Conservation (phyloP, 306 rosid genomes). For the Dryas drummondii region DNA sequence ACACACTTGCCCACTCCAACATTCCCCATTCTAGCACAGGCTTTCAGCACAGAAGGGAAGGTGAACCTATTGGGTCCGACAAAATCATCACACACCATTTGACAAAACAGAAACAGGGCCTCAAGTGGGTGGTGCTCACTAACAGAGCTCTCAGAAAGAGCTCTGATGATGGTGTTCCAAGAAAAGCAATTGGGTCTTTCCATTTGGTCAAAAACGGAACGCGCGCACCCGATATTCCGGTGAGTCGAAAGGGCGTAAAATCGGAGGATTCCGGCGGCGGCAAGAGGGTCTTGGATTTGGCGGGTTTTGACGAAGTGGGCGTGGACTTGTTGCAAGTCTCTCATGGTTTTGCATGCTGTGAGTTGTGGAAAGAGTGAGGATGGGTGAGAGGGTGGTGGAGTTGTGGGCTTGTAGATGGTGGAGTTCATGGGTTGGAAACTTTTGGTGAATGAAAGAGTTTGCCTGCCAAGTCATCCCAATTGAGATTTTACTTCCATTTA, state of each 20-base stretch:
- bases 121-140: slow-evolving; percentile 25
- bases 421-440: slow-evolving; percentile 31
- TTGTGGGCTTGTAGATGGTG: slow-evolving; percentile 32
- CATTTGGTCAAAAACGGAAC: slow-evolving; percentile 43
- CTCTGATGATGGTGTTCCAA: slow-evolving; percentile 70
- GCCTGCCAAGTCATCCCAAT: not conserved
- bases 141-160: slow-evolving; percentile 48
- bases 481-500: not conserved
- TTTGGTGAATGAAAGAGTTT: not conserved
- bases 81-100: slow-evolving; percentile 47
- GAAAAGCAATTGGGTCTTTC: slow-evolving; percentile 61
- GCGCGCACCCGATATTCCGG: slow-evolving; percentile 42
- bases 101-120: slow-evolving; percentile 45
- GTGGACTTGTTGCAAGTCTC: slow-evolving; percentile 64
- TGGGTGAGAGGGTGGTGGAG: slow-evolving; percentile 30
- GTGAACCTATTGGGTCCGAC: slow-evolving; percentile 64
- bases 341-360: slow-evolving; percentile 51
- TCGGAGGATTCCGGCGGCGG: slow-evolving; percentile 56
- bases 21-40: slow-evolving; percentile 48
- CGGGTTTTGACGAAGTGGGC: slow-evolving; percentile 63
- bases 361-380: slow-evolving; percentile 49
- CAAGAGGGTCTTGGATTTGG: slow-evolving; percentile 51
- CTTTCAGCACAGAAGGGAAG: slow-evolving; percentile 71
- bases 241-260: slow-evolving; percentile 45
- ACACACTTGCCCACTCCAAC: slow-evolving; percentile 60